Base-by-base conservation (phyloP, 2,329 filamentous ascomycete genomes). In the Xylariaceae sp. region DNA sequence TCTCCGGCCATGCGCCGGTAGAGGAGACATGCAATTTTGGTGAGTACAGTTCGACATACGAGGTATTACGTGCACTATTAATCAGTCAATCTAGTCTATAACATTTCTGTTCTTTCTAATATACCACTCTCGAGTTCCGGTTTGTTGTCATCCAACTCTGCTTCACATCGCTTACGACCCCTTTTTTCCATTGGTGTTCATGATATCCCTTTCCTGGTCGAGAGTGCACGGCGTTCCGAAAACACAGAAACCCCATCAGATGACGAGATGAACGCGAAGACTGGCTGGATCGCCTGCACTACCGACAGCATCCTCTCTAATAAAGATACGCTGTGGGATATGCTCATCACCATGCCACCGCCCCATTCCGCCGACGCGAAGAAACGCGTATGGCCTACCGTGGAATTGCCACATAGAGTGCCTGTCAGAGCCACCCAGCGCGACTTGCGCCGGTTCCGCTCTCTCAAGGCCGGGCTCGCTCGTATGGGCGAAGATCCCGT, bases 161-260 rank as follows among this genome's bases (percentile, higher is more conserved):
- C 85, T 30, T 80, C 83, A 0, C 80, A 88, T 61, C 81, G 90
- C 60, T 80, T 94, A 35, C 84, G 87, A 23, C 89, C 93, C 0
- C 81, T 99, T n/a, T 99, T 97, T 76, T 92, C 88, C 55, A 83
- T 99, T 60, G 94, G 94, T 53, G 87, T 99, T 13, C 90, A 96
- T 72, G 94, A 99, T 70, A 96, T 99, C 53, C 84, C 89, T 4
- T 85, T 88, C 58, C 80, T 97, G 4, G 80, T 86, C 65, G 79
- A 85, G 58, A 81, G 88, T 63, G 80, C 80, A n/a, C 76, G 79
- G 23, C 75, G 76, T 1, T 55, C 52, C 74, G 74, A 52, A 78
- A 76, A 69, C 73, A 69, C 63, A 70, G 58, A 61, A 47, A 51
- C 62, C 4, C 17, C 71, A n/a, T 62, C 65, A 6, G 69, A 73